Evolutionary conservation across 495 filamentous ascomycete genomes (phyloP), one percentile per base, ranked within the genome.

Genomic region (Parmelia sp.): DNA sequence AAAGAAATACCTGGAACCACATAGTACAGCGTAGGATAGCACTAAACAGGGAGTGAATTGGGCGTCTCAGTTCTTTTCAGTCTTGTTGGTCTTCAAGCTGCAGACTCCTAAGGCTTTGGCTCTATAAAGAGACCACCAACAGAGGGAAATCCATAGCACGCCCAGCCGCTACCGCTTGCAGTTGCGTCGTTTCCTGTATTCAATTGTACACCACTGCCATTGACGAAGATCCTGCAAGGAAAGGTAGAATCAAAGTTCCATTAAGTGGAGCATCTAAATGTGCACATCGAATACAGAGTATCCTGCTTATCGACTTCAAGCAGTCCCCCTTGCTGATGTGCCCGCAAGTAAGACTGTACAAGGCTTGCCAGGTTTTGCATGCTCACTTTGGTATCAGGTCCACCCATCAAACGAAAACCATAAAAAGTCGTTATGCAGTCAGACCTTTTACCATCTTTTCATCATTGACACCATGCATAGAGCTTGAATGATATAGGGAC

Each of bases 371-470:
- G 14, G 58, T 27, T 57, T 63, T 40, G 23, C 12, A 66, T 59
- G 36, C 55, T 56, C 47, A 47, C 27, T 51, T 21, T 53, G 36
- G 53, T 49, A 29, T 49, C 63, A 42, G 17, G 31, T 35, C 55
- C 31, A 49, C 44, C 59, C 23, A n/a, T 44, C 53, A 68, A 44
- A 63, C 61, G 29, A 64, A 60, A 70, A 77, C 70, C 75, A 66
- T 58, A 61, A 60, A 64, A 57, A 55, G 62, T 44, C 53, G 36
- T 62, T 11, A 37, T 57, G 73, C 72, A 73, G 78, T 86, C 81
- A 76, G 82, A 82, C 84, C 84, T 86, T 86, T 86, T 86, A 86
- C 83, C 84, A 82, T 72, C 64, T 63, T 73, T 63, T 71, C 83
- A 86, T 86, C 84, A 84, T 79, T 64, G 82, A 81, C 73, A 65